Evolutionary conservation across 805 yeast species (phyloP), one percentile per base, ranked within the genome.

Genomic region (Wickerhamiella occidentalis): DNA sequence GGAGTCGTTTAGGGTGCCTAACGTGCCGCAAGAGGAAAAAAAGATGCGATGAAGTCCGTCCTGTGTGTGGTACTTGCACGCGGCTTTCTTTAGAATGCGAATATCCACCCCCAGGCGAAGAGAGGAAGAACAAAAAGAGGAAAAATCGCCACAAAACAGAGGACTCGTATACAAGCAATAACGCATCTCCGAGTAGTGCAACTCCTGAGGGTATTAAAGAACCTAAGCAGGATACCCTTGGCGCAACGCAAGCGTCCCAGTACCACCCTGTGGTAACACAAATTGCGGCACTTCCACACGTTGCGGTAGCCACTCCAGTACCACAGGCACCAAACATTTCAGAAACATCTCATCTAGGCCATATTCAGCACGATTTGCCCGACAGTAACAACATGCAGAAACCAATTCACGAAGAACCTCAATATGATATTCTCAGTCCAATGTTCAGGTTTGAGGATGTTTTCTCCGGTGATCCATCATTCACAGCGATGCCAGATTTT

Each of bases 1-100:
- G 47, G 12, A 28, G 38, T 35, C 56, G 68, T 2, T 55, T 71
- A 7, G 94, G 94, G 0, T 84, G 94, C 61, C 67, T 81, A 40
- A 82, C 94, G 1, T 84, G 94, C 56, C 73, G 92, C 41, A 76
- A 75, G 52, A 65, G 94, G 22, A 84, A 84, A 54, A 84, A 82
- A 61, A 71, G 87, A 49, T 84, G 94, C 55, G 82, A 85, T 58
- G 92, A 84, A 60, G 67, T 71, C 1, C 72, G 72, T 49, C 94
- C 94, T 3, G 62, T 62, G 22, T 84, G 94, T 58, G 61, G 68
- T 0, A 87, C 83, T 56, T 84, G 94, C 62, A 54, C 64, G n/a
- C 66, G 92, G 47, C 68, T 84, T 22, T 70, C 77, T 11, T 67
- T 83, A 45, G 73, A 70, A 48, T 84, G 94, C 60, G 68, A 71